These are phyloP conservation scores for Beverwykella pulmonaria DNA, from an alignment of 495 filamentous ascomycete genomes.

Conservation along the genomic window DNA sequence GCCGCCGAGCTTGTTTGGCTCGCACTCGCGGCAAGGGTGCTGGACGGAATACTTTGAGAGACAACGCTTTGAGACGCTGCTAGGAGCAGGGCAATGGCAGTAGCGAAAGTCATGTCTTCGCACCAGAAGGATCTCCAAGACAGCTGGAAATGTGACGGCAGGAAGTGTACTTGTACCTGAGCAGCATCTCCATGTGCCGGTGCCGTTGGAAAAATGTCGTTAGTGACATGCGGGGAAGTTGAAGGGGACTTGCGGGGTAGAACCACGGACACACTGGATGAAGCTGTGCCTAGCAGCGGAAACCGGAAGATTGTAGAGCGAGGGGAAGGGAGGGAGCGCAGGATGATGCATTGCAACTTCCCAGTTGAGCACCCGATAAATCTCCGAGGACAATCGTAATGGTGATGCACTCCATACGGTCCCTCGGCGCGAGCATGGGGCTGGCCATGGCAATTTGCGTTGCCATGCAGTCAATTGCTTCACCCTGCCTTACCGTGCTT, in stretches of 20 bases:
- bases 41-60: background rate
- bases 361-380: background rate
- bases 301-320: background rate
- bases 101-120: background rate
- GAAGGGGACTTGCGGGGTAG: constrained; percentile 4
- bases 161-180: constrained; percentile 8
- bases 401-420: background rate
- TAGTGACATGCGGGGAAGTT: constrained; percentile 6
- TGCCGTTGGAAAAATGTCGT: background rate
- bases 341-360: background rate
- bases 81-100: background rate
- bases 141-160: background rate
- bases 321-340: background rate
- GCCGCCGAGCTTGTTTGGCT: constrained; percentile 13
- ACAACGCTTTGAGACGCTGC: background rate
- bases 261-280: constrained; percentile 1
- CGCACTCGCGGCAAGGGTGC: background rate
- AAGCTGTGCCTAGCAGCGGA: background rate
- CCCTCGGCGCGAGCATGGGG: background rate
- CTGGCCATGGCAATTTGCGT: no score
- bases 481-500: no score
- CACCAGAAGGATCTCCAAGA: background rate
- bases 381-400: background rate
- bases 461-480: no score
- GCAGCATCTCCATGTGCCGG: background rate